Base-by-base conservation (phyloP, 1,139 yeast genomes). In the Candida smagusa region DNA sequence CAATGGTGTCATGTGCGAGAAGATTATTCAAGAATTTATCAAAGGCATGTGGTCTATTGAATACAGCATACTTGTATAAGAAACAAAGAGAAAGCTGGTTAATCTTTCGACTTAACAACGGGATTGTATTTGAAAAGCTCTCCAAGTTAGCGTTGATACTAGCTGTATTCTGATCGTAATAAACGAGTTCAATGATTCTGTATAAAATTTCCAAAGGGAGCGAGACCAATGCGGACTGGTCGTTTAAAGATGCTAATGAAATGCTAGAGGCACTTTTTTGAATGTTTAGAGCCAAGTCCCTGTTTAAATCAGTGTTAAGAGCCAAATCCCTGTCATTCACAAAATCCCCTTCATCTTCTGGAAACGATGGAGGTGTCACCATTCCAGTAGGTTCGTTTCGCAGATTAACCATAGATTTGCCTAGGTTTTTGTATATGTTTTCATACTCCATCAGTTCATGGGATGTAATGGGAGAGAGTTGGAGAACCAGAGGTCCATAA, bases 41-140 rank as follows among this genome's bases (percentile, higher is more conserved):
- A 54, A 88, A 88, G 12, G 92, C 75, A 46, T 82, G 86, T 2
- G 96, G 95, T 33, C 95, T 76, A 45, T 87, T 82, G 59, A 88
- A 84, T 34, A 80, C 72, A 34, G 84, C 84, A 48, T 82, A 83
- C 39, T 80, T 74, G 64, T 82, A 83, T 12, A 81, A 63, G 44
- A 77, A 71, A 55, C 43, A 63, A 43, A 30, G 63, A 45, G 45
- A 67, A 9, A 45, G 45, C 37, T 48, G 51, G 40, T 68, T 62
- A 45, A 70, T 57, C 27, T 65, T 63, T 37, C 60, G 61, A 48
- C 61, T 59, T 30, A 67, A 53, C 8, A 66, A 56, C 3, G 73
- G 72, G 24, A 66, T 56, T 6, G 74, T 61, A 28, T 66, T 68
- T 40, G 67, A 56, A 45, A 69, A 71, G 39, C 56, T 63, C 41